These are phyloP conservation scores for Hypoxylon lienhwacheense DNA, from an alignment of 495 filamentous ascomycete species.

Conservation along the genomic window DNA sequence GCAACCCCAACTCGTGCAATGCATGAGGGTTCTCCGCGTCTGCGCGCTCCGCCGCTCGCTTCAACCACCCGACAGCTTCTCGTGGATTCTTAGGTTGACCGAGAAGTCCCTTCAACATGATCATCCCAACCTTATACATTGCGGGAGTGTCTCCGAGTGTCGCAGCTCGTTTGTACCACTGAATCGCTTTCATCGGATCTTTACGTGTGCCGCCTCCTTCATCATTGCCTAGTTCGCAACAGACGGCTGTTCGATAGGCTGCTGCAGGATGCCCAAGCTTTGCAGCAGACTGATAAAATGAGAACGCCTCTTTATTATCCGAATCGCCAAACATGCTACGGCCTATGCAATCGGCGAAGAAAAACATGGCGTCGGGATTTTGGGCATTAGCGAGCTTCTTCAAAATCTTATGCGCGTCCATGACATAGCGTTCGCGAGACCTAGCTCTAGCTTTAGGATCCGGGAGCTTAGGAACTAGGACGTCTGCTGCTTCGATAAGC, in stretches of 20 bases:
- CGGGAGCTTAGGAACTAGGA: slow-evolving; percentile 70
- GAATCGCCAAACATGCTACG: slow-evolving; percentile 67
- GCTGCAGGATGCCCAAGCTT: slow-evolving; percentile 82
- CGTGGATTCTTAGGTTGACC: slow-evolving; percentile 81
- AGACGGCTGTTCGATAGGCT: slow-evolving; percentile 94
- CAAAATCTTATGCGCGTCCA: slow-evolving; percentile 85
- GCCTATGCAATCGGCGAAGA: slow-evolving; percentile 85
- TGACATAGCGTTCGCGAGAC: slow-evolving; percentile 77
- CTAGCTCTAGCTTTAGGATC: slow-evolving; percentile 75
- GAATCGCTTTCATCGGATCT: slow-evolving; percentile 89
- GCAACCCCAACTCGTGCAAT: slow-evolving; percentile 83
- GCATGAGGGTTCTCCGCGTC: slow-evolving; percentile 92
- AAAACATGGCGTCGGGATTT: slow-evolving; percentile 88
- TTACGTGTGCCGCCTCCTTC: slow-evolving; percentile 89
- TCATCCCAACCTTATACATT: slow-evolving; percentile 99
- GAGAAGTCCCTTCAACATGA: slow-evolving; percentile 88
- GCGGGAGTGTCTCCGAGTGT: slow-evolving; percentile 86
- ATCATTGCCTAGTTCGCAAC: slow-evolving; percentile 94
- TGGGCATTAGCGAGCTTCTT: slow-evolving; percentile 73
- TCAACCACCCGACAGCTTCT: slow-evolving; percentile 88
- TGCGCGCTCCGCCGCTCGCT: slow-evolving; percentile 86
- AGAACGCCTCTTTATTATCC: slow-evolving; percentile 88
- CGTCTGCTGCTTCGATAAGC: slow-evolving; percentile 78
- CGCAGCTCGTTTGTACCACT: slow-evolving; percentile 96
- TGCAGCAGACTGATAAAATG: slow-evolving; percentile 88